Evolutionary conservation across 805 yeast species (phyloP).

Genomic region (Kregervanrija fluxuum): DNA sequence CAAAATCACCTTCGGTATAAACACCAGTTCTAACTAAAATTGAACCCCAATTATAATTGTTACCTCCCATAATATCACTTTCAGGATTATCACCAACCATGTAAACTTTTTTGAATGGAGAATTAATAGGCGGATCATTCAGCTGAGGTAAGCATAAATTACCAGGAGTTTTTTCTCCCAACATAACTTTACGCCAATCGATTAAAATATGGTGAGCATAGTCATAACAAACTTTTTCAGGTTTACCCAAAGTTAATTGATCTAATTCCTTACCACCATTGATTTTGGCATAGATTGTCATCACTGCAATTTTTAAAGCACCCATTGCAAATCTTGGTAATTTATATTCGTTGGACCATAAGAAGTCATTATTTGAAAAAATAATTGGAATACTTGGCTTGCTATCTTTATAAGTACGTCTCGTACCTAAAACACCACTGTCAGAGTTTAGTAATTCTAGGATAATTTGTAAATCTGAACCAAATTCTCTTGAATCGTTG

Average conservation of each 20-base stretch:
- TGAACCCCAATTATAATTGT: constrained; percentile 81
- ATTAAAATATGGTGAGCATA: constrained; percentile 70
- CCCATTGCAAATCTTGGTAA: constrained; percentile 90
- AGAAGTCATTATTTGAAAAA: constrained; percentile 75
- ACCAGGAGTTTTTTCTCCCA: constrained; percentile 12
- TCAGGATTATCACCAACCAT: constrained; percentile 99
- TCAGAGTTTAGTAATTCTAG: constrained; percentile 62
- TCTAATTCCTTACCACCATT: constrained; percentile 37
- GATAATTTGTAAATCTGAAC: constrained; percentile 74
- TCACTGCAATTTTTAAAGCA: constrained; percentile 61
- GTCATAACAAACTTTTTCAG: constrained; percentile 70
- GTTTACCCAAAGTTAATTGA: constrained; percentile 71
- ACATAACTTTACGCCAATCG: constrained; percentile 38
- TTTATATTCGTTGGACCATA: constrained; percentile 80
- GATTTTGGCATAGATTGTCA: constrained; percentile 42
- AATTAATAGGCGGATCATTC: constrained; percentile 29
- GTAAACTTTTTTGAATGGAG: constrained; percentile 57
- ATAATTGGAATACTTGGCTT: constrained; percentile 62
- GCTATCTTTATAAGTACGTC: constrained; percentile 27
- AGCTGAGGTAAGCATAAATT: constrained; percentile 35
- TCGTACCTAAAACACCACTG: constrained; percentile 58
- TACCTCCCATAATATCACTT: constrained; percentile 87
- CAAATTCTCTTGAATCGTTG: constrained; percentile 86
- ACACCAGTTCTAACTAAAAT: constrained; percentile 86
- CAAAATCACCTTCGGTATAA: constrained; percentile 53